Evolutionary conservation across 768 basidiomycete species (phyloP).

Genomic region (Russula sp.): DNA sequence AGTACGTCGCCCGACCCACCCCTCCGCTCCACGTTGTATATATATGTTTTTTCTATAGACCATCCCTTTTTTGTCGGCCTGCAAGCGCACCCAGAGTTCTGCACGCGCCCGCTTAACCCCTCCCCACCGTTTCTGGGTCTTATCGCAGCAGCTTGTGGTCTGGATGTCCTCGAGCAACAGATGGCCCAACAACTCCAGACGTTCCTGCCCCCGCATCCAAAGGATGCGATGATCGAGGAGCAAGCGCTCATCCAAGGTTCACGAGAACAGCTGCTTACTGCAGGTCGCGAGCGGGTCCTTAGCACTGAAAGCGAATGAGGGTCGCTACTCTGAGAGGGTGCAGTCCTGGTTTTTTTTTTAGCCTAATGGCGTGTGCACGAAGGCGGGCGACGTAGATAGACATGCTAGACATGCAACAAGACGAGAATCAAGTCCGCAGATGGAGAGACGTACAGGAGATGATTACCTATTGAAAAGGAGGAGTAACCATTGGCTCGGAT

Average conservation of each 20-base stretch:
- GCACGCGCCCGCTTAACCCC: conserved; percentile 95
- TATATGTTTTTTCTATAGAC: conserved; percentile 39
- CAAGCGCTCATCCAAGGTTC: conserved; percentile 40
- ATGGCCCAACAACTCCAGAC: conserved; percentile 52
- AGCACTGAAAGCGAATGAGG: conserved; percentile 9
- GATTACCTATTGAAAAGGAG: not conserved
- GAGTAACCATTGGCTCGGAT: too few species aligned
- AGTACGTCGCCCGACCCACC: conserved; percentile 42
- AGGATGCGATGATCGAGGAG: conserved; percentile 68
- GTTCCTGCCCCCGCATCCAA: conserved; percentile 73
- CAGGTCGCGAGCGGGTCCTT: conserved; percentile 20
- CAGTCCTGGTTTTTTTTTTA: not conserved
- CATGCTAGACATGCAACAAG: not conserved
- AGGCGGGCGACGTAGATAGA: not conserved
- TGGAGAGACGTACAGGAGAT: not conserved
- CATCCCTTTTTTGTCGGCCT: conserved; percentile 93
- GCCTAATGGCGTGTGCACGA: not conserved
- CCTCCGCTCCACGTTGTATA: not conserved
- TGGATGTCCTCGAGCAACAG: conserved; percentile 60
- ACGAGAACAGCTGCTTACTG: conserved; percentile 22
- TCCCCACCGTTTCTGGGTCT: conserved; percentile 97
- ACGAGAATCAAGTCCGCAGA: not conserved
- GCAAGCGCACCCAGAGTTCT: conserved; percentile 98
- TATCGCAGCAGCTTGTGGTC: conserved; percentile 69
- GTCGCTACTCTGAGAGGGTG: not conserved